Base-by-base conservation (phyloP, 2,329 filamentous ascomycete species). In the Xenoacremonium recifei region DNA sequence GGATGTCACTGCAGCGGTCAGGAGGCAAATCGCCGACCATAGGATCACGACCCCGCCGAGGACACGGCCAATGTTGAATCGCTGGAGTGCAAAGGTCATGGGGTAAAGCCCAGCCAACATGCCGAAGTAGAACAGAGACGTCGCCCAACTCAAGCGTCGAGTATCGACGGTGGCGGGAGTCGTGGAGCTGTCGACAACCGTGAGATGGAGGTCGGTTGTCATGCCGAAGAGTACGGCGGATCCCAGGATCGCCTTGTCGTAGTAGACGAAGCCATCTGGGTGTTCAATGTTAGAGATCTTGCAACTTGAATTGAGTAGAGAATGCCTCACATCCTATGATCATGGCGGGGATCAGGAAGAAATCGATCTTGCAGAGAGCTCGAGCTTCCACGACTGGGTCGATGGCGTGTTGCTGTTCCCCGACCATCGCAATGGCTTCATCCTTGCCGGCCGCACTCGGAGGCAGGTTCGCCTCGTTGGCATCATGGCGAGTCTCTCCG, bases 41-140 rank as follows among this genome's bases (percentile, higher is more conserved):
- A 85, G 39, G 37, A 87, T 65, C 3, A 87, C 81, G 2, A 83
- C 68, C 11, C 57, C 69, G 11, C 84, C 84, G 3, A 90, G 73
- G 2, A 85, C 77, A 35, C 75, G 72, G n/a, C 81, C 77, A 2
- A 80, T 72, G 45, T 80, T 71, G 67, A 88, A 86, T 16, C 79
- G 77, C 61, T 90, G 86, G 2, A 88, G 69, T 1, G 78, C 69
- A 45, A 85, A 87, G 0, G 83, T 84, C 77, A 89, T 81, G 2
- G 85, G 86, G 48, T 88, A 89, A 3, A 87, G 68, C 0, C 86
- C 86, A 1, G 77, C 80, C 3, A 91, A 72, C 84, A 87, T 87
- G 27, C 86, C 86, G 51, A 90, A 89, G 68, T 89, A 90, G 68
- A 90, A 89, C 55, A 89, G 72, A 0, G 84, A 89, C 0, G 85